phyloP scores from a whole-genome alignment of 805 yeast genomes.

The Hanseniaspora guilliermondii region DNA sequence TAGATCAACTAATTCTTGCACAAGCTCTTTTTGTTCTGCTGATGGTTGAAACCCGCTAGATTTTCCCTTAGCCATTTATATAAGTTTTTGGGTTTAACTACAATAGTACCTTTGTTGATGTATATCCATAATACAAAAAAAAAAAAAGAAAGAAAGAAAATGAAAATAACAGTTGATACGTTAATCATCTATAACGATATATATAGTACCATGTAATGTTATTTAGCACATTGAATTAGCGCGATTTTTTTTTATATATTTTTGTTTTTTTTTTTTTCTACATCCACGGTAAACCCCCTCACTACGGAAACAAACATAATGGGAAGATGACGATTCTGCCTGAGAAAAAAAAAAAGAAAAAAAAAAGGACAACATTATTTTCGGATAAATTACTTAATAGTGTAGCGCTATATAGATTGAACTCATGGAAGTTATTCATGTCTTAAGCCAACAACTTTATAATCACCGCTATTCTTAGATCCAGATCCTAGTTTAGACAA shows the following conservation, averaged over 20 bases:
- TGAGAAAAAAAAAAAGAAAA: not conserved
- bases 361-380: not conserved
- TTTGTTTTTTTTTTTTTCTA: too few species aligned
- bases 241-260: too few species aligned
- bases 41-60: slow-evolving; percentile 3
- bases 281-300: too few species aligned
- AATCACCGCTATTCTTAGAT: slow-evolving; percentile 16
- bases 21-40: slow-evolving; percentile 6
- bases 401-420: not conserved
- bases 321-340: too few species aligned
- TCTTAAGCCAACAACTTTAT: slow-evolving; percentile 22
- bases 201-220: too few species aligned
- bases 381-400: not conserved
- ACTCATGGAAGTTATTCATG: slow-evolving; percentile 18
- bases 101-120: not conserved
- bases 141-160: too few species aligned
- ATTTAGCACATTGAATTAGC: too few species aligned
- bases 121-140: too few species aligned
- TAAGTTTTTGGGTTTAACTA: not conserved
- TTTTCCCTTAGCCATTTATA: not conserved
- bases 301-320: too few species aligned
- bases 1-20: slow-evolving; percentile 6
- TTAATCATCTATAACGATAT: too few species aligned
- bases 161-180: too few species aligned
- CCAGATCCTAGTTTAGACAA: slow-evolving; percentile 17